These are phyloP conservation scores for Ustilago shanxiensis DNA, from an alignment of 1,284 basidiomycete genomes.

Conservation along the genomic window DNA sequence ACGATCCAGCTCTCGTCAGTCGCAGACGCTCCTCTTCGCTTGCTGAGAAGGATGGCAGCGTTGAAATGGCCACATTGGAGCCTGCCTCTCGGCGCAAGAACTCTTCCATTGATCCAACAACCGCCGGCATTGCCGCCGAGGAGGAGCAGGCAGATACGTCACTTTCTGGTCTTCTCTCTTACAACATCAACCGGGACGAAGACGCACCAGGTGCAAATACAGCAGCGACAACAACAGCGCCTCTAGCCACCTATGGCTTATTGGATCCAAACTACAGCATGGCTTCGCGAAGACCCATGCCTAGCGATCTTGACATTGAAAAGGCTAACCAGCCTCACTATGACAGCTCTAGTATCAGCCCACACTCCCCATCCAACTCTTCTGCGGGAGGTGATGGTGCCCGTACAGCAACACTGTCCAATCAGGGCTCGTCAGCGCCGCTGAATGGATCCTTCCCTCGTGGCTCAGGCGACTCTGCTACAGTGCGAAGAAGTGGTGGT, in stretches of 20 bases:
- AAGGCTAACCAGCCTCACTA: constrained; percentile 19
- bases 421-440: constrained; percentile 22
- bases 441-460: constrained; percentile 32
- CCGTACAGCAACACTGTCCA: constrained; percentile 21
- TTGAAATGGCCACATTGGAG: constrained; percentile 31
- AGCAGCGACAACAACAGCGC: constrained; percentile 12
- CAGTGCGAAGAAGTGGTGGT: not conserved
- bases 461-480: constrained; percentile 17
- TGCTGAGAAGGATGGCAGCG: constrained; percentile 34
- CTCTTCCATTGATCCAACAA: constrained; percentile 4
- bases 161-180: constrained; percentile 21
- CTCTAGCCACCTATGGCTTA: constrained; percentile 18
- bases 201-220: not conserved
- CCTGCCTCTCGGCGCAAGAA: constrained; percentile 9
- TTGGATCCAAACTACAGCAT: constrained; percentile 45
- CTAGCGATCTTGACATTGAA: constrained; percentile 31
- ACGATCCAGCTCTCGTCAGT: constrained; percentile 17
- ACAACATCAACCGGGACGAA: constrained; percentile 5
- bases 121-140: not conserved
- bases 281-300: constrained; percentile 20
- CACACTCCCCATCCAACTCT: constrained; percentile 30
- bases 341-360: constrained; percentile 23
- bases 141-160: constrained; percentile 13
- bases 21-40: constrained; percentile 38
- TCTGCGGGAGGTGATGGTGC: constrained; percentile 15